A percentile compares a stretch with the other conserved stretches of the same genome.
Evolutionary conservation across 139 green algal species (phyloP).

Genomic region (Asterochloris sp.): DNA sequence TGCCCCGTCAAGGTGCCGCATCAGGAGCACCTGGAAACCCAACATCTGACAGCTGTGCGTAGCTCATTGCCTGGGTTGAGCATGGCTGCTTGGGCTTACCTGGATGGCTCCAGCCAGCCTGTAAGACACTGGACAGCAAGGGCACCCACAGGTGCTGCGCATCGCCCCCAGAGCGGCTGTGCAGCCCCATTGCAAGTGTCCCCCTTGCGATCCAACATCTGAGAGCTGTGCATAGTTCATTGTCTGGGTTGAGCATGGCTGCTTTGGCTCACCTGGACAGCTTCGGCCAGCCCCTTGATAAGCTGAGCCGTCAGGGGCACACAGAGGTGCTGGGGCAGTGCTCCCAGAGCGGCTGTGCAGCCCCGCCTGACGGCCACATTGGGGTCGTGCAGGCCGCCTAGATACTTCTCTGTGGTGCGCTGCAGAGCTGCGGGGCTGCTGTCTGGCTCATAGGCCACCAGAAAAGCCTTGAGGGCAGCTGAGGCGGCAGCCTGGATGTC

Average conservation of each 20-base stretch:
- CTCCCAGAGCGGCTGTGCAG: constrained; percentile 45
- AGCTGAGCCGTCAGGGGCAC: constrained; percentile 26
- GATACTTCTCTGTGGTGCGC: constrained; percentile 24
- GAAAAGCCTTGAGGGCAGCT: constrained; percentile 55
- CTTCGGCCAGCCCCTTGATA: constrained; percentile 27
- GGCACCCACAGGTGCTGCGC: too few species aligned
- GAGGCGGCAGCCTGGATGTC: constrained; percentile 63
- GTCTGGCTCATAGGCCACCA: constrained; percentile 27
- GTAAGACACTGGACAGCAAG: constrained; percentile 25
- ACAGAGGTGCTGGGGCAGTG: constrained; percentile 46
- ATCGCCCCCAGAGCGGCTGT: too few species aligned
- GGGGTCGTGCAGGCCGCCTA: constrained; percentile 37
- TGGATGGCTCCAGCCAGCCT: constrained; percentile 22
- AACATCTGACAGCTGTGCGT: too few species aligned
- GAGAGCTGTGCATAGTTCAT: neutral
- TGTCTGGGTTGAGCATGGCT: neutral
- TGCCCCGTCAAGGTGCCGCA: too few species aligned
- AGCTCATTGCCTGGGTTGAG: neutral
- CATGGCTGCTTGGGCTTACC: neutral
- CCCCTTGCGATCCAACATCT: too few species aligned
- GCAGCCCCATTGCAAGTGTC: too few species aligned
- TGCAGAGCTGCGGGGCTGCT: constrained; percentile 1
- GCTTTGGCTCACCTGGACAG: neutral
- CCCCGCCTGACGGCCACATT: constrained; percentile 56
- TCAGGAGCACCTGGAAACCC: too few species aligned